Percentiles rank a stretch among this genome's conserved stretches.
Evolutionary conservation across 345 rosid species (phyloP).

Genomic region (Iberis pinnata): DNA sequence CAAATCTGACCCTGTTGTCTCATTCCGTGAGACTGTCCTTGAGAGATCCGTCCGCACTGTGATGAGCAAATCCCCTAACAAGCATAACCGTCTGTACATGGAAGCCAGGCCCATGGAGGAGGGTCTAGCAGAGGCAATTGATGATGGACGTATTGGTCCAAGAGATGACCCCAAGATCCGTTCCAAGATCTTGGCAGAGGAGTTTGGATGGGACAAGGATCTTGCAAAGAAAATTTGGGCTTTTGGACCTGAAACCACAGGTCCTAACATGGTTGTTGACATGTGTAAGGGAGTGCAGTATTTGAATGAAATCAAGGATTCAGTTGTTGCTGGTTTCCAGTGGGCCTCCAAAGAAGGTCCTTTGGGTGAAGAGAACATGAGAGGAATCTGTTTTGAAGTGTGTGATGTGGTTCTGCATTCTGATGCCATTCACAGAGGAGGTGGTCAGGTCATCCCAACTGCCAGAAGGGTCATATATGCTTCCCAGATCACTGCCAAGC

Average conservation of each 20-base stretch:
- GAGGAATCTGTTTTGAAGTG: constrained; percentile 75
- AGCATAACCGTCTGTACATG: constrained; percentile 84
- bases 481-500: constrained; percentile 73
- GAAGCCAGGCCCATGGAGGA: constrained; percentile 79
- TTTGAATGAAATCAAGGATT: constrained; percentile 79
- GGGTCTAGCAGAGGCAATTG: constrained; percentile 77
- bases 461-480: constrained; percentile 84
- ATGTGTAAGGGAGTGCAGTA: constrained; percentile 94
- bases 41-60: constrained; percentile 27
- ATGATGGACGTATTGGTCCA: constrained; percentile 73
- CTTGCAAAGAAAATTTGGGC: constrained; percentile 87
- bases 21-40: constrained; percentile 53
- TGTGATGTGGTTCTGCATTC: constrained; percentile 83
- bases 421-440: constrained; percentile 88
- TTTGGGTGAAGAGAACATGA: constrained; percentile 70
- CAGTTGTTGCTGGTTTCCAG: constrained; percentile 85
- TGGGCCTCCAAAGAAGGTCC: constrained; percentile 91
- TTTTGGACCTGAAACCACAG: constrained; percentile 76
- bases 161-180: constrained; percentile 77
- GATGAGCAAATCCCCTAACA: constrained; percentile 32
- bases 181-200: constrained; percentile 65
- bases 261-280: constrained; percentile 80
- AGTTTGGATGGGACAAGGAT: constrained; percentile 88
- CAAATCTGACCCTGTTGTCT: constrained; percentile 67
- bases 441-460: constrained; percentile 78